These are phyloP conservation scores for Opeltia flavorubescens DNA, from an alignment of 495 filamentous ascomycete genomes.

Conservation along the genomic window DNA sequence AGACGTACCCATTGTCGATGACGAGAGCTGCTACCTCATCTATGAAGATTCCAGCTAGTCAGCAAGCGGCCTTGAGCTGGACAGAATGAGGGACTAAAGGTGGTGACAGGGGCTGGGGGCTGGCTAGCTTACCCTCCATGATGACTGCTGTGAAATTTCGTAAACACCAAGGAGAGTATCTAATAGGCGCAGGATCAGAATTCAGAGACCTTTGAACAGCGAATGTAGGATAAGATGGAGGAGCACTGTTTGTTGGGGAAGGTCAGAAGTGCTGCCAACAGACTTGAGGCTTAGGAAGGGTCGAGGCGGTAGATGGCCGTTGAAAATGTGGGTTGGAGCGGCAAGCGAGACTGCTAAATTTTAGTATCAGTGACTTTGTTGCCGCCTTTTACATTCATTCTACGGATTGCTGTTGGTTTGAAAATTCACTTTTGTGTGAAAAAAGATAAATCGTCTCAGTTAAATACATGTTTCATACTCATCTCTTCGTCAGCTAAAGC, in stretches of 20 bases:
- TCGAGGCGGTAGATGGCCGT: neutral
- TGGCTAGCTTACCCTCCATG: slow-evolving; percentile 64
- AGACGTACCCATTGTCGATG: slow-evolving; percentile 99
- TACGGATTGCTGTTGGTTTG: neutral
- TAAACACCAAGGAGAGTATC: neutral
- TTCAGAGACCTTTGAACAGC: neutral
- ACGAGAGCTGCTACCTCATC: slow-evolving; percentile 99
- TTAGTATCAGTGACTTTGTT: neutral
- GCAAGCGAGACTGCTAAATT: slow-evolving; percentile 2
- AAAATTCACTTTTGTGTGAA: neutral
- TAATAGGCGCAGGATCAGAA: neutral
- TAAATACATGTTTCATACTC: neutral
- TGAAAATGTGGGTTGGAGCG: slow-evolving; percentile 2
- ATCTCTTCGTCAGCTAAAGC: slow-evolving; percentile 1
- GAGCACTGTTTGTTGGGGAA: neutral
- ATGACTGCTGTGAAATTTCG: slow-evolving; percentile 18
- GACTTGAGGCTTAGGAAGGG: neutral
- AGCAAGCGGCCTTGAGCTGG: slow-evolving; percentile 13
- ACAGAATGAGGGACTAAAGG: slow-evolving; percentile 7
- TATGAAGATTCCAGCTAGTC: slow-evolving; percentile 29
- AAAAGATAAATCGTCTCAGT: neutral
- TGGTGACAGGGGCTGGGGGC: slow-evolving; percentile 16
- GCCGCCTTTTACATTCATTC: neutral
- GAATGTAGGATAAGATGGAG: neutral
- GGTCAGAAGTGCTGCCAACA: neutral